A percentile compares a stretch with the other conserved stretches of the same genome.
Evolutionary conservation across 2,329 filamentous ascomycete species (phyloP).

Genomic region (Pleomassaria siparia): DNA sequence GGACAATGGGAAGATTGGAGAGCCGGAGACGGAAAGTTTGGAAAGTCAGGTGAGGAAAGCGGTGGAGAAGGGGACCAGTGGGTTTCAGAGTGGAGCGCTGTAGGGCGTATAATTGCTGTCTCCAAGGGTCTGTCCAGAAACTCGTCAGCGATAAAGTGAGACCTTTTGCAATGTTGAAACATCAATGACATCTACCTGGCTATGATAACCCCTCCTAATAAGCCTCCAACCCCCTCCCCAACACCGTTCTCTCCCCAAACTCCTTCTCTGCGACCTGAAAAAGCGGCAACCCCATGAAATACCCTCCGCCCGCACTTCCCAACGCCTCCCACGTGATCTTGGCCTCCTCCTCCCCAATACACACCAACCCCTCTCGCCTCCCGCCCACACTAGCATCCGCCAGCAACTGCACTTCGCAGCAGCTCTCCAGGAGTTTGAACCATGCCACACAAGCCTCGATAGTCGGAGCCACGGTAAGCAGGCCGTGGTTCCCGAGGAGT

Average conservation of each 20-base stretch:
- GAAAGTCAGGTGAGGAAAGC: slow-evolving; percentile 46
- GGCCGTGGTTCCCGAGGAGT: slow-evolving; percentile 51
- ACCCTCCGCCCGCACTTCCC: slow-evolving; percentile 8
- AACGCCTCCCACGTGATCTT: slow-evolving; percentile 12
- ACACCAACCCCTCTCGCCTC: slow-evolving; percentile 4
- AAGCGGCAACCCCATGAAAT: slow-evolving; percentile 14
- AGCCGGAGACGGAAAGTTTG: slow-evolving; percentile 57
- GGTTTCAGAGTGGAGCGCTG: slow-evolving; percentile 1
- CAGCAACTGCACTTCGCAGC: slow-evolving; percentile 48
- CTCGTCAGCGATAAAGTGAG: too few species aligned
- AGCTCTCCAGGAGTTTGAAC: slow-evolving; percentile 51
- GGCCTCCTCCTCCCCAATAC: slow-evolving; percentile 15
- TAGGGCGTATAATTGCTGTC: not conserved
- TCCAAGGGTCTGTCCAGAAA: too few species aligned
- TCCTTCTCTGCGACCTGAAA: slow-evolving; percentile 15
- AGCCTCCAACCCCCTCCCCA: slow-evolving; percentile 13
- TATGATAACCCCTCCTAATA: not conserved
- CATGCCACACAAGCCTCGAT: slow-evolving; percentile 51
- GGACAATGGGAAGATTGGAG: slow-evolving; percentile 62
- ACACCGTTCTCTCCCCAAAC: slow-evolving; percentile 12
- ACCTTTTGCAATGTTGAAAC: too few species aligned
- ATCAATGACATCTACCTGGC: too few species aligned
- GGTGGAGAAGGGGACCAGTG: slow-evolving; percentile 10
- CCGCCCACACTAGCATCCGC: slow-evolving; percentile 13
- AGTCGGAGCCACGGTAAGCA: slow-evolving; percentile 47